Evolutionary conservation across 140 eudicot species (phyloP), one percentile per base, ranked within the genome.

Genomic region (Senecio squalidus): DNA sequence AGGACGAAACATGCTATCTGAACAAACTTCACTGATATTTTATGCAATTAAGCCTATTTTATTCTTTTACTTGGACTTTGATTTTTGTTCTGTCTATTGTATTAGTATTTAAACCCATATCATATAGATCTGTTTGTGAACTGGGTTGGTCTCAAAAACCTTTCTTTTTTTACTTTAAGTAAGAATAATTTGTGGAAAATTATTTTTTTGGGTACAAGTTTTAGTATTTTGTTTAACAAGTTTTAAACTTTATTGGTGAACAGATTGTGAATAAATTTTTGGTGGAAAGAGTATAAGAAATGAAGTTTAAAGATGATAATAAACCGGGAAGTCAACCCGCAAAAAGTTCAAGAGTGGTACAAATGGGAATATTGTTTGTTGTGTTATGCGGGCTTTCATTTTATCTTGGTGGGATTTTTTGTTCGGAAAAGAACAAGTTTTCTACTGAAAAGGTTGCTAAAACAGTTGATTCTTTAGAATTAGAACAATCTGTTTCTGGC

Each of bases 251-350:
- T 31, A 33, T 48, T 71, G 27, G 49, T 56, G 16, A 61, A 46
- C 77, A 82, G 91, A 69, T 76, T 66, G 49, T 62, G 25, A 8
- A 54, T 25, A 56, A 38, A 43, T 31, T 54, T 30, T 20, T 40
- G 61, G 39, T 10, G 73, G 67, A 66, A 8, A 11, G 25, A n/a
- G n/a, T n/a, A n/a, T n/a, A n/a, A 31, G 57, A 61, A 25, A 86
- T 86, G 96, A 91, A 86, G 84, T 60, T 59, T 50, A 86, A 79
- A 74, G 96, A 91, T 66, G 96, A 82, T 71, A n/a, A n/a, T n/a
- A 86, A 77, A 70, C 68, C 75, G 16, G 71, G 46, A 46, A 28
- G 55, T 62, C 89, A 62, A 39, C 76, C 80, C 2, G 92, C 86
- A 49, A 91, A 65, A 67, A 74, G 76, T 63, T 74, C 94, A 41